Base-by-base conservation (phyloP, 116 monocot species). In the Trichopus zeylanicus region DNA sequence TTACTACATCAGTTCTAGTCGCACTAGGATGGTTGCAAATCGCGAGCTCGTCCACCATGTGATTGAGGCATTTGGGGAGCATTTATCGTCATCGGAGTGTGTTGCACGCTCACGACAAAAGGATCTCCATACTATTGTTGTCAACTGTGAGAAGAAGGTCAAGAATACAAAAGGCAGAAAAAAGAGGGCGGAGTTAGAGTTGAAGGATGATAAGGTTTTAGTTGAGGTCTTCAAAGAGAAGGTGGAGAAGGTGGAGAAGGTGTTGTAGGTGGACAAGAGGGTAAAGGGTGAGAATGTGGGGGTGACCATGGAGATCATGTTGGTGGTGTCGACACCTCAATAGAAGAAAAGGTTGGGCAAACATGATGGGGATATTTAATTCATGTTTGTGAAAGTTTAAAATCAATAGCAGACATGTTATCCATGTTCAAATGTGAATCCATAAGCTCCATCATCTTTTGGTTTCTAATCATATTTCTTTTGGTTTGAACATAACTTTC, bases 31-130 rank as follows among this genome's bases (percentile, higher is more conserved):
- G 39, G 78, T 87, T 0, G 57, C 73, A 5, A 75, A 83, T 21
- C 74, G 83, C 25, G 92, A 86, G 66, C 48, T 74, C 27, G 84
- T 92, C 46, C 87, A 92, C 60, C 78, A 74, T 53, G 87, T 73
- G 12, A 82, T 92, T 54, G 87, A 92, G 56, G 87, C 84, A 23
- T 92, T 84, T 63, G 92, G 87, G 64, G 84, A 92, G 66, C 84
- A 87, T 49, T 76, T 92, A 3, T 73, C 78, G 8, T 12, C 26
- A n/a, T 65, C 56, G 7, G 80, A 83, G 78, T 39, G 48, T 46
- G 24, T 25, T 10, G 22, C 26, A 26, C 39, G 28, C 66, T 22
- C 39, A 18, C 53, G 60, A 20, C 59, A 53, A 11, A 31, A 56
- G 28, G 56, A 46, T 37, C 54, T 54, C 10, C 35, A 46, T 29